A percentile compares a stretch with the other conserved stretches of the same genome.
These are phyloP conservation scores for Hirschioporus abietinus DNA, from an alignment of 768 basidiomycete species.

Conservation along the genomic window DNA sequence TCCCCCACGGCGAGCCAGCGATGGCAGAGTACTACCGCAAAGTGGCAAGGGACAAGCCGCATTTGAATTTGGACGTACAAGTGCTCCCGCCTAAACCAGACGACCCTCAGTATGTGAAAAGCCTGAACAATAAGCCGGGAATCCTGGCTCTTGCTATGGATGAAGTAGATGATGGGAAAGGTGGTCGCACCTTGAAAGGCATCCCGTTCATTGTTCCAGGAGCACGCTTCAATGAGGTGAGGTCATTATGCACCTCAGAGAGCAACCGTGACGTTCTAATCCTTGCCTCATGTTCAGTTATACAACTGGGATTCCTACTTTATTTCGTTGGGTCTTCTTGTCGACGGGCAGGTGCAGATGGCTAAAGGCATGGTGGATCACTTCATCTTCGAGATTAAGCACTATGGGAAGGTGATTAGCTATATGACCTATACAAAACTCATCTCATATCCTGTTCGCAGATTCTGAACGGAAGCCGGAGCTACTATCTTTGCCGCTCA, in stretches of 20 bases:
- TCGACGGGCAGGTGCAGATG: slow-evolving; percentile 91
- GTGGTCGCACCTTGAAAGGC: slow-evolving; percentile 80
- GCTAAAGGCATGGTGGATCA: slow-evolving; percentile 99
- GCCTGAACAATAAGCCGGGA: slow-evolving; percentile 90
- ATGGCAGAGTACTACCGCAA: slow-evolving; percentile 95
- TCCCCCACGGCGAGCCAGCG: slow-evolving; percentile 86
- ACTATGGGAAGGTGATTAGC: slow-evolving; percentile 68
- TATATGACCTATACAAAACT: slow-evolving; percentile 12
- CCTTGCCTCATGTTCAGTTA: slow-evolving; percentile 40
- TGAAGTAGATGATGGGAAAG: slow-evolving; percentile 73
- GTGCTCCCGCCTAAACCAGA: slow-evolving; percentile 84
- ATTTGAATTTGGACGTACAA: slow-evolving; percentile 90
- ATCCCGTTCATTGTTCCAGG: slow-evolving; percentile 98
- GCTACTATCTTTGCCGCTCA: slow-evolving; percentile 90
- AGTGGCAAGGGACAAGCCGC: slow-evolving; percentile 88
- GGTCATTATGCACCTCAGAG: slow-evolving; percentile 13
- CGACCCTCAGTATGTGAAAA: slow-evolving; percentile 85
- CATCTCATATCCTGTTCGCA: slow-evolving; percentile 2
- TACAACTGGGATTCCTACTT: slow-evolving; percentile 98
- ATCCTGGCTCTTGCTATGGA: slow-evolving; percentile 95
- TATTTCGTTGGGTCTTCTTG: slow-evolving; percentile 87
- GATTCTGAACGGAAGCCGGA: slow-evolving; percentile 93
- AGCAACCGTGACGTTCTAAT: slow-evolving; percentile 11
- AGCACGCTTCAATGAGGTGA: slow-evolving; percentile 87
- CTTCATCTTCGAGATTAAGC: slow-evolving; percentile 98